A percentile compares a stretch with the other conserved stretches of the same genome.
phyloP scores from a whole-genome alignment of 192 early-diverging fungal genomes.

The Backusella morwellensis region DNA sequence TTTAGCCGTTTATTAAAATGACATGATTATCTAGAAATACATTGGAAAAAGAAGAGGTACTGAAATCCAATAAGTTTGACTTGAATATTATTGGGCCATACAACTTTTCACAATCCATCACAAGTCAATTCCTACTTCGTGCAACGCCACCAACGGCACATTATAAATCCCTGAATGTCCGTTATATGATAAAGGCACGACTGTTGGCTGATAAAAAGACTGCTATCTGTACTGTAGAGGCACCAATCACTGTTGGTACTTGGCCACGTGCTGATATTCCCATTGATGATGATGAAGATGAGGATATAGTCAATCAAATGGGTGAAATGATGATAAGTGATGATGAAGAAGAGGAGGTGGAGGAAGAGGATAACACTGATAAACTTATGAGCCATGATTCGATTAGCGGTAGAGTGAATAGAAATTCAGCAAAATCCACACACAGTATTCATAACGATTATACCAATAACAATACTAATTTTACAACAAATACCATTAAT shows the following conservation, averaged over 20 bases:
- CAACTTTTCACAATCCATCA: conserved; percentile 26
- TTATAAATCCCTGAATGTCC: conserved; percentile 16
- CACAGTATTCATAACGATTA: background rate
- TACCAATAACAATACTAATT: background rate
- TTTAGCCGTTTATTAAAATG: background rate
- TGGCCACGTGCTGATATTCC: conserved; percentile 36
- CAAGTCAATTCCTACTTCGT: conserved; percentile 20
- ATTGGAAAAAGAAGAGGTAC: conserved; percentile 7
- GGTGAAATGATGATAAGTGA: background rate
- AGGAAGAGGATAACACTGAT: background rate
- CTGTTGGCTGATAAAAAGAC: background rate
- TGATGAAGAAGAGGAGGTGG: background rate
- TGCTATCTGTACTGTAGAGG: conserved; percentile 12
- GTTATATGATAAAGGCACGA: conserved; percentile 24
- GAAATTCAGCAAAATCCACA: background rate
- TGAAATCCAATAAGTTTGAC: conserved; percentile 17
- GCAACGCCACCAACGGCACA: conserved; percentile 25
- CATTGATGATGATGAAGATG: conserved; percentile 43
- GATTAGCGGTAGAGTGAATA: background rate
- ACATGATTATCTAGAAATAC: conserved; percentile 11
- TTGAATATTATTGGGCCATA: conserved; percentile 27
- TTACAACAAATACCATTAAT: background rate
- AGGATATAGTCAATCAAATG: background rate
- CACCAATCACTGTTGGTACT: conserved; percentile 37
- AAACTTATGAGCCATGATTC: background rate